Base-by-base conservation (phyloP, 2,329 filamentous ascomycete species). In the Aspergillus phoenicis region DNA sequence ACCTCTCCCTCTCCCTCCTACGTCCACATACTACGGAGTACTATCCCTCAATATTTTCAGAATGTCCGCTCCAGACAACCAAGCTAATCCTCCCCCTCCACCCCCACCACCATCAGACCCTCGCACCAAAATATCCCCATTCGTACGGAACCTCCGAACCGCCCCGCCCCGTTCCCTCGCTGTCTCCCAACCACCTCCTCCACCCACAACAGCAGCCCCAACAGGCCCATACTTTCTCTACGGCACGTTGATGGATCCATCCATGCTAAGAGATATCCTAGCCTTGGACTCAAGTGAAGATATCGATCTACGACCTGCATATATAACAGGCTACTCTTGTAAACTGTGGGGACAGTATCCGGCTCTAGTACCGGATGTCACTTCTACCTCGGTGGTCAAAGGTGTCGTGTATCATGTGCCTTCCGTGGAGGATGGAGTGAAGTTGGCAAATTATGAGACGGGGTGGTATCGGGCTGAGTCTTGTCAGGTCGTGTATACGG, bases 161-260 rank as follows among this genome's bases (percentile, higher is more conserved):
- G 33, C 5, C 33, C 33, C 33, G 10, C 33, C 33, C 33, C 11
- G 11, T 10, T 13, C 33, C 10, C 33, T 36, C 5, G 2, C 33
- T 5, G 5, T 6, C 33, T 11, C 1, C 4, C 11, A 36, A 13
- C 33, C 33, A 36, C 33, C 33, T 13, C 33, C 33, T 5, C 33
- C 33, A 36, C 11, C 33, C 33, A 36, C 33, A 5, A 36, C 33
- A 36, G 13, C 11, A 13, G 58, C 66, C 36, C 66, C 60, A 3
- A 66, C 61, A 8, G 66, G 65, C 2, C 64, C 67, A 3, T 77
- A 74, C 58, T 78, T 78, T 64, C 75, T 78, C 65, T 77, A 78
- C 58, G 75, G 74, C 38, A 74, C 75, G 1, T 62, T 78, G n/a
- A 64, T 68, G 11, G 71, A 78, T 39, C 68, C 71, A 0, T 47